Base-by-base conservation (phyloP, 805 yeast genomes). In the Zygotorulaspora chibaensis region DNA sequence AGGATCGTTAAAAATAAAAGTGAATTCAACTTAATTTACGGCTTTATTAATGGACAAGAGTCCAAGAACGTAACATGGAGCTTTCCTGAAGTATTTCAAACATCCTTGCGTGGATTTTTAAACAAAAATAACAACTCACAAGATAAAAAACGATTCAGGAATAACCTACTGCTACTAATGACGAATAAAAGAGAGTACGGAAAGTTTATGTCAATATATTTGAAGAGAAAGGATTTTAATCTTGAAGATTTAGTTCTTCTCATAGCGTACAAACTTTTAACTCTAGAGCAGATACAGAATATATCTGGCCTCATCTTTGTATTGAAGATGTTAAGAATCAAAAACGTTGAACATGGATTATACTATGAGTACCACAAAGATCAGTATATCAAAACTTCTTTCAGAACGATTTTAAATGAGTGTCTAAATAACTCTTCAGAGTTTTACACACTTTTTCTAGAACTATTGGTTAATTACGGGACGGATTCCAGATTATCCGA, bases 201-300 rank as follows among this genome's bases (percentile, higher is more conserved):
- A 38, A 65, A 63, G 34, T 61, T 58, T 38, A 53, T 63, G 59
- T 55, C 67, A 1, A 54, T 65, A 12, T 63, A 52, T 41, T 48
- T 65, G 37, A 65, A 63, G 39, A 52, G 67, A 23, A 61, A 58
- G 45, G 53, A 53, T 42, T 61, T 58, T 28, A 50, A 52, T 10
- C 35, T 45, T 9, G 42, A 45, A 7, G 58, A 59, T 31, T 48
- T 65, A 30, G 38, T 58, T 8, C 37, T 46, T 18, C 45, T 65
- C 20, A 54, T 62, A 3, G 54, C 63, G 1, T 40, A 47, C 8
- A 65, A 63, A 39, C 45, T 63, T n/a, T 38, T 62, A 25, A 56
- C 62, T 2, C 49, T 62, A 17, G 66, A 56, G 20, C 58, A 57
- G 25, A 51, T 61, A 8, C 57, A 51, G 23, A 59, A 58, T 40